Evolutionary conservation across 2,329 filamentous ascomycete species (phyloP), one percentile per base, ranked within the genome.

Genomic region (Phialophora tarda): DNA sequence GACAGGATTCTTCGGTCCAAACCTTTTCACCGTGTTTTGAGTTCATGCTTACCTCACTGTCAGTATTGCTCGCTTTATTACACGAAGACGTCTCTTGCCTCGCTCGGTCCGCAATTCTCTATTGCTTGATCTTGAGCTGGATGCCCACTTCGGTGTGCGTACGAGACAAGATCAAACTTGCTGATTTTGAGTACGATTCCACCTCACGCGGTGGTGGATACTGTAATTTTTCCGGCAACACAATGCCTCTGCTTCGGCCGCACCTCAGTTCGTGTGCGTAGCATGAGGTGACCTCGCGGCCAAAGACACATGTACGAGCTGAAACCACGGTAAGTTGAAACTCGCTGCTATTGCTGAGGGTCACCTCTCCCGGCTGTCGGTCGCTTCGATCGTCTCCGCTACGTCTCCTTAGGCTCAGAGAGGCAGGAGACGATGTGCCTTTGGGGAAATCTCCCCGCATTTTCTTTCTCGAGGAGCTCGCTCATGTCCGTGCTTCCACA

Each of bases 101-200:
- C 79, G 82, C 82, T 83, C 82, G 81, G 75, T 82, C 78, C 54
- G 67, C 50, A 62, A 63, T 64, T 62, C 66, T 61, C 63, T 51
- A 73, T 77, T 70, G 72, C 71, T 71, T 74, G 75, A 76, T 77
- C 74, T 78, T 76, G 77, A 78, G 77, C 77, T 78, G 77, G 77
- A 78, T 78, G 73, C 75, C 28, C 53, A 4, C 53, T n/a, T 34
- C 28, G 53, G n/a, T n/a, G 53, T 32, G 28, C 26, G 80, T 78
- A 82, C 74, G 81, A 80, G 81, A 83, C 81, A 72, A 83, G 78
- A 83, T 73, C 50, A 74, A 78, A 68, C 51, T 61, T 65, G 78
- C 80, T 75, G 79, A 78, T 82, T 69, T 83, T 83, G 81, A 83
- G 81, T 83, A 82, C 81, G 81, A 74, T 79, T 76, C 71, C 76